phyloP scores from a whole-genome alignment of 208 protist genomes.

The Zelonia costaricensis region DNA sequence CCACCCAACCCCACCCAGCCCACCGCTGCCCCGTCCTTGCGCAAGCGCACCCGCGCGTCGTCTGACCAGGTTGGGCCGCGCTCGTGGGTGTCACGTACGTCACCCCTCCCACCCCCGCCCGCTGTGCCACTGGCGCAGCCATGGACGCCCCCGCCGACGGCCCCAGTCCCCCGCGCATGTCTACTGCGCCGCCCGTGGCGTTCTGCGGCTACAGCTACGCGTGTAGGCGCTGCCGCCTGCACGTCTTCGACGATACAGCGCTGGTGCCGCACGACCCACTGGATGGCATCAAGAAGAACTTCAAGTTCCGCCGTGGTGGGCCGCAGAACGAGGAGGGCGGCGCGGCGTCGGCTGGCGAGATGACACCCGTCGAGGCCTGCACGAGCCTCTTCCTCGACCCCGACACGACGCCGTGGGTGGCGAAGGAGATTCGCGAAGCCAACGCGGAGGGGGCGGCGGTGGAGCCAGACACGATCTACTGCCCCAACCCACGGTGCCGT shows the following conservation, averaged over 20 bases:
- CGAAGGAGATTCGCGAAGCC: conserved; percentile 56
- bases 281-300: conserved; percentile 46
- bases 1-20: no score
- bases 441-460: conserved; percentile 36
- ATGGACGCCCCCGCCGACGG: not conserved
- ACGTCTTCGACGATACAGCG: conserved; percentile 48
- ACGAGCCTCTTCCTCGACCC: conserved; percentile 89
- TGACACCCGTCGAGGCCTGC: conserved; percentile 29
- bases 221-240: conserved; percentile 60
- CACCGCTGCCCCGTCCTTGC: no score
- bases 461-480: conserved; percentile 84
- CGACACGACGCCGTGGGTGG: conserved; percentile 66
- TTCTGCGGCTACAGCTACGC: conserved; percentile 31
- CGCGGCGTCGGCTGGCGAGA: not conserved
- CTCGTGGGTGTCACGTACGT: no score
- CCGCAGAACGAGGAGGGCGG: conserved; percentile 11
- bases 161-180: no score
- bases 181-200: no score
- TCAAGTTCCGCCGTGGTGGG: conserved; percentile 29
- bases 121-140: not conserved
- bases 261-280: conserved; percentile 52
- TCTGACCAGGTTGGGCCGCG: no score
- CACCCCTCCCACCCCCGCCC: no score
- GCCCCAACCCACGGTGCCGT: conserved; percentile 58
- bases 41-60: no score